Conservation (phyloP, 768 basidiomycete species). For the Cystofilobasidium capitatum region DNA sequence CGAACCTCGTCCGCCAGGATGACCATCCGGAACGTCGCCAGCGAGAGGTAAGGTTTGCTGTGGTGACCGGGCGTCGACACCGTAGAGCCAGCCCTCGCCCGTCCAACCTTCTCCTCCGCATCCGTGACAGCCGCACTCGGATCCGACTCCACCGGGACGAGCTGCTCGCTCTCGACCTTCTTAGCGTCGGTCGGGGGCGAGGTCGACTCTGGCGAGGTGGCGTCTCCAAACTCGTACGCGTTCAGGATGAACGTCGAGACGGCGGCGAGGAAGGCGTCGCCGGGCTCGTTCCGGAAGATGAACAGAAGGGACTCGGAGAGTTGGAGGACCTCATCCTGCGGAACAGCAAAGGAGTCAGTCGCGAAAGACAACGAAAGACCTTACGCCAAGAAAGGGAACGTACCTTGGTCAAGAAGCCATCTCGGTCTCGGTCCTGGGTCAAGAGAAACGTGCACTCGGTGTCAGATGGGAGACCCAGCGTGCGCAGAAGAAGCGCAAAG, state of each 20-base stretch:
- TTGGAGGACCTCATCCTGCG: slow-evolving; percentile 76
- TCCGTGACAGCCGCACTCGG: background rate
- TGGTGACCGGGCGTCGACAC: slow-evolving; percentile 25
- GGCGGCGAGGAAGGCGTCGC: slow-evolving; percentile 91
- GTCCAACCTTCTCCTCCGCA: background rate
- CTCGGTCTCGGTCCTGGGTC: slow-evolving; percentile 73
- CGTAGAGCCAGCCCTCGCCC: slow-evolving; percentile 15
- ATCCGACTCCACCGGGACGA: slow-evolving; percentile 10
- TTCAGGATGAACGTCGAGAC: slow-evolving; percentile 97
- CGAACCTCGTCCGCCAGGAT: slow-evolving; percentile 75
- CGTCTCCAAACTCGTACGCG: slow-evolving; percentile 94
- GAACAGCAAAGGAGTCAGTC: background rate
- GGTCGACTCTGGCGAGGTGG: slow-evolving; percentile 40
- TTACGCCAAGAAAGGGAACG: background rate
- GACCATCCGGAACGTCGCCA: slow-evolving; percentile 80
- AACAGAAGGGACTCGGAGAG: slow-evolving; percentile 84
- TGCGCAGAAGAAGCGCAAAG: no score
- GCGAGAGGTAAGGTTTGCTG: slow-evolving; percentile 41
- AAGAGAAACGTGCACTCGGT: no score
- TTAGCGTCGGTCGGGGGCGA: background rate
- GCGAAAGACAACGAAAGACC: background rate
- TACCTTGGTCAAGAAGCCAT: slow-evolving; percentile 76
- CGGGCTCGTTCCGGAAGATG: slow-evolving; percentile 93
- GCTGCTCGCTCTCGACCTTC: background rate
- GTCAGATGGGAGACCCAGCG: no score